Evolutionary conservation across 2,329 filamentous ascomycete species (phyloP).

Genomic region (Microcera coccophila): DNA sequence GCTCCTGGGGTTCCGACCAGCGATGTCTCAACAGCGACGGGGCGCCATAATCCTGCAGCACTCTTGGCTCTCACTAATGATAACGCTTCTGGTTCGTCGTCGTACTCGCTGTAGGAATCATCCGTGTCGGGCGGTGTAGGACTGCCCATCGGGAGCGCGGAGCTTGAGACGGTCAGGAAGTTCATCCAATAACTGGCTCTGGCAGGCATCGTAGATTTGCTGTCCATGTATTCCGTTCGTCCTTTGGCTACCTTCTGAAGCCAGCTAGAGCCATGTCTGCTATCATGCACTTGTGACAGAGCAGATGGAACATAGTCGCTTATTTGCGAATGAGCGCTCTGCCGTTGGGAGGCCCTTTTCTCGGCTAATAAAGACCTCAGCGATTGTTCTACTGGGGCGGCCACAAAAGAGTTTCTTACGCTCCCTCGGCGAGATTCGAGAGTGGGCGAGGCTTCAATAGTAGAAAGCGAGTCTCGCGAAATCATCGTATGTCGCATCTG

Average conservation of each 20-base stretch:
- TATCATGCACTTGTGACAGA: constrained; percentile 3
- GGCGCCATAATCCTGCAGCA: constrained; percentile 17
- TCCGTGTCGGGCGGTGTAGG: constrained; percentile 55
- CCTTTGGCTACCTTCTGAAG: constrained; percentile 6
- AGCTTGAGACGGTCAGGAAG: constrained; percentile 32
- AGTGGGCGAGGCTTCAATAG: constrained; percentile 33
- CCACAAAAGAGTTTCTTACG: constrained; percentile 4
- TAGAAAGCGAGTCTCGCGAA: constrained; percentile 49
- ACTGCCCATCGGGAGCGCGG: constrained; percentile 40
- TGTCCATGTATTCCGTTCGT: constrained; percentile 4
- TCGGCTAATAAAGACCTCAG: constrained; percentile 7
- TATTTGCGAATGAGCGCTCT: constrained; percentile 8
- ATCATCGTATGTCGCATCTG: constrained; percentile 50
- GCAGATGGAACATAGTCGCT: constrained; percentile 14
- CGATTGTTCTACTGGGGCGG: neutral
- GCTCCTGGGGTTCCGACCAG: constrained; percentile 6
- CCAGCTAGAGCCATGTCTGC: constrained; percentile 5
- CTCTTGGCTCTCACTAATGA: constrained; percentile 11
- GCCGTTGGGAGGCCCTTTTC: constrained; percentile 12
- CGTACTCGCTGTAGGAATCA: constrained; percentile 40
- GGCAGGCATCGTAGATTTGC: constrained; percentile 3
- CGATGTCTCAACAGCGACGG: constrained; percentile 11
- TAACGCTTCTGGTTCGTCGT: constrained; percentile 16
- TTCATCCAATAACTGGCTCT: constrained; percentile 27
- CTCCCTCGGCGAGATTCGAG: constrained; percentile 20